Base-by-base conservation (phyloP, 495 filamentous ascomycete genomes). In the Podospora pseudoanserina region DNA sequence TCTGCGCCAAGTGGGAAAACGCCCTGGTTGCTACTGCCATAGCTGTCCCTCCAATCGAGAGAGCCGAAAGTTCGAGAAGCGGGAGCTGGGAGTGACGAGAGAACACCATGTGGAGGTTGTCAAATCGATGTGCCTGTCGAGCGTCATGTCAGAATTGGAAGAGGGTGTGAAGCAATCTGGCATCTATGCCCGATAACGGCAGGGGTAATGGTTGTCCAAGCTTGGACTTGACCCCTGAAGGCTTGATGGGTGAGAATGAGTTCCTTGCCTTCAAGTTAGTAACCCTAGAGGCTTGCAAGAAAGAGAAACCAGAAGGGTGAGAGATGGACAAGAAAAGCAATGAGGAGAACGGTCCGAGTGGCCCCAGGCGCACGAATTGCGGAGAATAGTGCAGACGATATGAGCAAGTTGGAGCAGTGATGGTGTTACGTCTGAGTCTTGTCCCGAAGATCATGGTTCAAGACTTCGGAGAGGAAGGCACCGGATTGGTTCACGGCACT, bases 1-100 rank as follows among this genome's bases (percentile, higher is more conserved):
- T 63, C 61, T 32, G 61, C 30, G 61, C 61, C 61, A 63, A 63
- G 61, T 0, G 61, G 61, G 5, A 49, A 49, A 27, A 63, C 19
- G 15, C 32, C 61, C 30, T 18, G 13, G 30, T 62, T 18, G 11
- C 30, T 15, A 18, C 19, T 19, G 4, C 3, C 19, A 60, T 5
- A 26, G 18, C 15, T 20, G 15, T 19, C 55, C 55, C 15, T 58
- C 55, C 55, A 58, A 26, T 58, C 9, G 23, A 58, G 55, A 58
- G 13, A 20, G 9, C 18, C 3, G 55, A 58, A 58, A 19, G 13
- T 58, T 58, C 55, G 55, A 58, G 55, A 58, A 58, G 55, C 55
- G 55, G 23, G 55, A 58, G 18, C 55, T 13, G 23, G 19, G 30
- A 11, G 7, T 13, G 9, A 11, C 15, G 39, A 49, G 39, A 5